Evolutionary conservation across 805 yeast species (phyloP).

Genomic region (Candida oleophila): DNA sequence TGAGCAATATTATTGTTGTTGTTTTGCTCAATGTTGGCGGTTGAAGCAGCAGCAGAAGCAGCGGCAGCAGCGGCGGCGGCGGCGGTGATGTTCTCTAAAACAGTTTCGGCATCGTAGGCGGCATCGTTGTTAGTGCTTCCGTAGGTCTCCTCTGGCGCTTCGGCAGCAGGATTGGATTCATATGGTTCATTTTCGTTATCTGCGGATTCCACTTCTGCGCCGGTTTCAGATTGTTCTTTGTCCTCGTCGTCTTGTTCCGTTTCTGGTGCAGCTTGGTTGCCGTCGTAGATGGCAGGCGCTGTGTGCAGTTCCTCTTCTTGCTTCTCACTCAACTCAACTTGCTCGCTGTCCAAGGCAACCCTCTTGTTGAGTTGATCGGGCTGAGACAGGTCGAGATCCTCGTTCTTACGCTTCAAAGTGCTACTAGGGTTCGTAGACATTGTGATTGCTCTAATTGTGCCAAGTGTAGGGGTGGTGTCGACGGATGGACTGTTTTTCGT

Average conservation of each 20-base stretch:
- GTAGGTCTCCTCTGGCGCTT: neutral
- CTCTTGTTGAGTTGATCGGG: conserved; percentile 59
- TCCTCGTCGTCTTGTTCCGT: conserved; percentile 8
- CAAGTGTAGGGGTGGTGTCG: neutral
- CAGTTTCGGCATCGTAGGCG: conserved; percentile 3
- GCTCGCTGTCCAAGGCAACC: conserved; percentile 68
- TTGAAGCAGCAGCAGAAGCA: conserved; percentile 1
- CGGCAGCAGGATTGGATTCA: neutral
- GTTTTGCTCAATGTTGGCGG: conserved; percentile 3
- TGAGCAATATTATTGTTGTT: neutral
- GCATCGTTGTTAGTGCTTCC: neutral
- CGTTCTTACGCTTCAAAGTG: conserved; percentile 67
- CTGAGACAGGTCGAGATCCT: conserved; percentile 44
- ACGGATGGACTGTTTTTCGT: too few relatives aligned
- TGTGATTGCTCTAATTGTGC: neutral
- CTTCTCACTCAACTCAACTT: conserved; percentile 41
- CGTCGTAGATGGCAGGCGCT: conserved; percentile 32
- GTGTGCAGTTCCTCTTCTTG: conserved; percentile 43
- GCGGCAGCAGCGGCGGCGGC: conserved; percentile 3
- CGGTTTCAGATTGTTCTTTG: neutral
- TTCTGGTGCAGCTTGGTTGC: conserved; percentile 2
- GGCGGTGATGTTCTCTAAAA: neutral
- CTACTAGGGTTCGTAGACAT: conserved; percentile 16
- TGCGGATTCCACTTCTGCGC: neutral
- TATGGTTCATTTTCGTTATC: conserved; percentile 4